These are phyloP conservation scores for Xylaria grammica DNA, from an alignment of 495 filamentous ascomycete species.

Conservation along the genomic window DNA sequence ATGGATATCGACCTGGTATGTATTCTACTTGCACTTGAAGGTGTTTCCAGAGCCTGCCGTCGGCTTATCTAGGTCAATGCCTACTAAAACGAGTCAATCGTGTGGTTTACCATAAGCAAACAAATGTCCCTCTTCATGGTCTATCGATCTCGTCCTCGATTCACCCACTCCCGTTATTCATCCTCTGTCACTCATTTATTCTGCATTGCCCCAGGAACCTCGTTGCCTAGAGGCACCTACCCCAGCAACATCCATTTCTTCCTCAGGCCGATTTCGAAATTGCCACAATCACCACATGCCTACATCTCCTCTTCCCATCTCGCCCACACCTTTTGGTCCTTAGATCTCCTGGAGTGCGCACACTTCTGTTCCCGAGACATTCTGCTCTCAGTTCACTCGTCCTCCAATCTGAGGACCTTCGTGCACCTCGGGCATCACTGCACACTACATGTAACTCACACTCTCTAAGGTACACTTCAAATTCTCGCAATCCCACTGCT, in stretches of 20 bases:
- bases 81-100: background rate
- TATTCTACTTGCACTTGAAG: background rate
- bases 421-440: background rate
- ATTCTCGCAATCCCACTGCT: background rate
- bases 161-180: background rate
- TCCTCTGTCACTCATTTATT: background rate
- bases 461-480: background rate
- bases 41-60: background rate
- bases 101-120: slow-evolving; percentile 6
- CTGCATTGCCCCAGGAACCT: background rate
- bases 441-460: background rate
- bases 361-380: background rate
- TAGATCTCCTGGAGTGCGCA: background rate
- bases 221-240: background rate
- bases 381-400: background rate
- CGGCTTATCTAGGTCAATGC: background rate
- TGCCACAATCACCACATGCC: background rate
- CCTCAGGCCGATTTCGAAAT: background rate
- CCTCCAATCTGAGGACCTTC: background rate
- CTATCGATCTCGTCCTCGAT: background rate
- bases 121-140: background rate
- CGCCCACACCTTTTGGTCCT: background rate
- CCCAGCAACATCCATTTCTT: background rate
- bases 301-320: background rate
- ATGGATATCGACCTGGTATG: background rate